Base-by-base conservation (phyloP, 768 basidiomycete species). In the Rhizopogon sp. region DNA sequence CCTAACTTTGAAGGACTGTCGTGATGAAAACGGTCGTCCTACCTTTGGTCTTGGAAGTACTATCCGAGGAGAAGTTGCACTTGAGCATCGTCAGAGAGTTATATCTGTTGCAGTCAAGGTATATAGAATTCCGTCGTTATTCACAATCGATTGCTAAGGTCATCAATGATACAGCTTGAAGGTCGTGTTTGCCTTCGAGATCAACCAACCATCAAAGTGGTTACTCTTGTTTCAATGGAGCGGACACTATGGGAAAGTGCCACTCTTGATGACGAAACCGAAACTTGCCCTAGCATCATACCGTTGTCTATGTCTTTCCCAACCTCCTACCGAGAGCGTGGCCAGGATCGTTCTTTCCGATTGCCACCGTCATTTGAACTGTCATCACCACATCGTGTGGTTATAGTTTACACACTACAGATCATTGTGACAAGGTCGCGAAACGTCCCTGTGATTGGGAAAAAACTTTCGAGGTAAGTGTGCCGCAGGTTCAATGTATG, bases 301-400 rank as follows among this genome's bases (percentile, higher is more conserved):
- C 70, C 69, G 29, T n/a, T 70, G 13, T 69, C 61, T 9, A 22
- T 70, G 14, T 54, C 68, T 3, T 72, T 70, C 46, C 69, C 69
- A 44, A 44, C 66, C 5, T 14, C 60, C 10, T 70, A 70, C 47
- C 53, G 52, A 39, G 68, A 69, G 37, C 61, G 61, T 17, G 31
- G 29, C 1, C 57, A 57, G 43, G 62, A 53, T 49, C 68, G 56
- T 17, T 8, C 43, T 10, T 59, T 42, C 49, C 70, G 66, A 35
- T 60, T 72, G 13, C 69, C 69, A 0, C 69, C 70, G 33, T 68
- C 70, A 11, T 61, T 70, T 58, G 62, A 63, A 13, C 50, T 70
- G 46, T 52, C 25, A 22, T n/a, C 53, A 16, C 70, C 70, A 11
- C 60, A 56, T 40, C 64, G 58, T 31, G 64, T 58, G 46, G 58